Base-by-base conservation (phyloP, 139 green algal genomes). In the Tetradesmus obliquus region DNA sequence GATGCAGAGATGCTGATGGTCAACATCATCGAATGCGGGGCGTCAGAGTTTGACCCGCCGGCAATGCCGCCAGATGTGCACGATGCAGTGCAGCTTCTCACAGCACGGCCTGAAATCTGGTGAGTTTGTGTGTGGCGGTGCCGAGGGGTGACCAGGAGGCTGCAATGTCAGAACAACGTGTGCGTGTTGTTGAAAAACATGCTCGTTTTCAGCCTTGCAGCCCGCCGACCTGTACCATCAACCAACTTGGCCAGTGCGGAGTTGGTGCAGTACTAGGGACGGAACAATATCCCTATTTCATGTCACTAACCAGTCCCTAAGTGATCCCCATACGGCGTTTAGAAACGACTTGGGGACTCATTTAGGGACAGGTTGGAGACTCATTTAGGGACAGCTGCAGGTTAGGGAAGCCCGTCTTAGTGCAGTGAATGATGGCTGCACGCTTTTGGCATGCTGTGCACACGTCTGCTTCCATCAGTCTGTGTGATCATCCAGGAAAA, bases 61-160 rank as follows among this genome's bases (percentile, higher is more conserved):
- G 84, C 84, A 6, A 32, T 88, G 84, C 84, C 32, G 15, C 5
- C n/a, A 5, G 86, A 90, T 54, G 86, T 90, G 19, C 17, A 55
- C 8, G 74, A 84, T 2, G 55, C 53, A 12, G 86, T 66, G 51
- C 51, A 54, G 45, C 22, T 90, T 0, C 79, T 90, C 53, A 62
- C 80, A 6, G 17, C 53, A 32, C 15, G 86, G 69, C 86, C 86
- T 19, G 86, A 90, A 54, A 66, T 74, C 5, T 90, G 86, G 86
- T 90, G 55, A n/a, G 86, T n/a, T 53, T 57, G 54, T n/a, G n/a
- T 20, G 45, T 51, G 6, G 32, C 22, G 79, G 20, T 12, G n/a
- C 74, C 74, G 19, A 82, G 22, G n/a, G 8, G 8, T 12, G 22
- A 24, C 7, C 22, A 55, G 8, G 8, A 60, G 9, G 7, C n/a